Conservation (phyloP, 148 eudicot genomes). For the Heliamphora exappendiculata region DNA sequence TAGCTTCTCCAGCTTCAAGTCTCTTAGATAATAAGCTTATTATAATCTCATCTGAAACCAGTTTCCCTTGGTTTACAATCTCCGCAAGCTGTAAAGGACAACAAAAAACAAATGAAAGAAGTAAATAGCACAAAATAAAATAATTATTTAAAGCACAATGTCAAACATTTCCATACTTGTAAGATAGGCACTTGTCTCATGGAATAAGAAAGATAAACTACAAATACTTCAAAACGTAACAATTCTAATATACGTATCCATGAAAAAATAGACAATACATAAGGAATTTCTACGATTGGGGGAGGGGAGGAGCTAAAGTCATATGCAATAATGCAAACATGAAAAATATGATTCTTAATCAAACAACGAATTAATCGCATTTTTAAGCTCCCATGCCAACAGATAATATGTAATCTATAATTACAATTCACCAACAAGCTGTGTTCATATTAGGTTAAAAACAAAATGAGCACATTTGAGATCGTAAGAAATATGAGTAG, state of each 20-base stretch:
- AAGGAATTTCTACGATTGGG: not conserved
- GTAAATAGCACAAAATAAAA: not conserved
- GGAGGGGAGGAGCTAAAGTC: not conserved
- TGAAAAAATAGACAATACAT: not conserved
- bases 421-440: not conserved
- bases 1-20: slow-evolving; percentile 81
- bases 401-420: not conserved
- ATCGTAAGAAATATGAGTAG: not conserved
- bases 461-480: not conserved
- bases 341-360: not conserved
- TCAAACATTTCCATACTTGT: not conserved
- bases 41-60: slow-evolving; percentile 94
- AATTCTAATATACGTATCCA: not conserved
- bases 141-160: not conserved
- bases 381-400: not conserved
- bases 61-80: slow-evolving; percentile 87
- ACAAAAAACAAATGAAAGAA: slow-evolving; percentile 1
- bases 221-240: not conserved
- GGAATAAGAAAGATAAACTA: not conserved
- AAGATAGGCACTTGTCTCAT: not conserved
- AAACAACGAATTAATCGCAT: not conserved
- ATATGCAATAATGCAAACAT: not conserved
- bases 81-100: slow-evolving; percentile 64
- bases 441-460: not conserved
- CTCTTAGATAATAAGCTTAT: slow-evolving; percentile 78